Evolutionary conservation across 2,329 filamentous ascomycete genomes (phyloP), one percentile per base, ranked within the genome.

Genomic region (Paracamarosporium sp.): DNA sequence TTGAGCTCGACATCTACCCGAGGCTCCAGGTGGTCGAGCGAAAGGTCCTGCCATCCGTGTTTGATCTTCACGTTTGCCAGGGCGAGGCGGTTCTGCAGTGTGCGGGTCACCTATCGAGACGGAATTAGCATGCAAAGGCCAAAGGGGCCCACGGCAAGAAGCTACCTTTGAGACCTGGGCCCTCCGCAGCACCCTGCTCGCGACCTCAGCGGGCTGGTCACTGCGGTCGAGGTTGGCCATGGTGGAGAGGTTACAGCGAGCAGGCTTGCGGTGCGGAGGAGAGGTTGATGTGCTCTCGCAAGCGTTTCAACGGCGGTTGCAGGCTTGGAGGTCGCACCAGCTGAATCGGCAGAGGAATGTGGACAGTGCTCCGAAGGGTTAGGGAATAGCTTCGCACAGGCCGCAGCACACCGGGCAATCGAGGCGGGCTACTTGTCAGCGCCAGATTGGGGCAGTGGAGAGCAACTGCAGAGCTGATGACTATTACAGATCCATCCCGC

Each of bases 51-150:
- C 89, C 93, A 96, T 75, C 93, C 93, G 81, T 96, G 90, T 79
- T 96, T 93, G 66, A 95, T 93, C 81, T 98, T 98, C 85, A 97
- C 95, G 78, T 96, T 95, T 75, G 95, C 95, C 63, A 98, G 87
- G 57, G 95, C 94, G 59, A 99, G 88, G 63, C 94, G 92, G 81
- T 96, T 93, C 80, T 98, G 93, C 54, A 99, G 84, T 72, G 90
- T 91, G 75, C 94, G 86, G 69, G 93, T 95, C 82, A 99, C 96
- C 95, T 98, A 74, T 54, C 70, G 46, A 58, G 51, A 56, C 53
- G 55, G 24, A 41, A 63, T 73, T 65, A 74, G 69, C 63, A 68
- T 56, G 50, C 60, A 60, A 59, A 57, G 61, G 57, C 55, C 59
- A 61, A 59, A 62, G 63, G 57, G 41, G 31, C 52, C 57, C 35